These are phyloP conservation scores for Albizia julibrissin DNA, from an alignment of 306 rosid genomes.

Conservation along the genomic window DNA sequence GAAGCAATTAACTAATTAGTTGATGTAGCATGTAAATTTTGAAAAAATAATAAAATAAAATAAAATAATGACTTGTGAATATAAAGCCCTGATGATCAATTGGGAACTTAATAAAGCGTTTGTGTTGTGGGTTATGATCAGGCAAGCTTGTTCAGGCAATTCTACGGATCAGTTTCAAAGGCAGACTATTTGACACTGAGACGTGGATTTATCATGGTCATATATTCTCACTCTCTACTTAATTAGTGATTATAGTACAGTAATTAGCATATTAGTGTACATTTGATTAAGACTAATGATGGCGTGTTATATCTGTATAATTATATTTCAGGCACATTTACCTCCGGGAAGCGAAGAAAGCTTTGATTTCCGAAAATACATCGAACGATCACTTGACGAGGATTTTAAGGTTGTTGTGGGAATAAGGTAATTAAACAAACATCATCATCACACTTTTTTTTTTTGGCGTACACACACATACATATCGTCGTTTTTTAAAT, in stretches of 20 bases:
- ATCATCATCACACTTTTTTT: neutral
- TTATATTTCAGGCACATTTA: slow-evolving; percentile 68
- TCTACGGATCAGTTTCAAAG: slow-evolving; percentile 59
- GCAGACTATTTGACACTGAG: slow-evolving; percentile 76
- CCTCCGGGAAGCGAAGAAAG: slow-evolving; percentile 58
- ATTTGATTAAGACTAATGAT: neutral
- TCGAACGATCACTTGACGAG: slow-evolving; percentile 72
- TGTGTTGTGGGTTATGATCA: slow-evolving; percentile 12
- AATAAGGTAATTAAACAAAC: slow-evolving; percentile 49
- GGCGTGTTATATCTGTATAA: neutral
- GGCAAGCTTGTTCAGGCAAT: slow-evolving; percentile 91
- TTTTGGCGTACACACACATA: neutral
- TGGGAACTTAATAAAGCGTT: neutral
- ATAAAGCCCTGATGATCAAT: no score
- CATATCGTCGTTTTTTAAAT: no score
- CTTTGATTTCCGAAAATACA: slow-evolving; percentile 78
- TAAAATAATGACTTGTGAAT: no score
- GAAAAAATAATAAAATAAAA: no score
- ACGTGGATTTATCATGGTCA: slow-evolving; percentile 83
- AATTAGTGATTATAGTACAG: no score
- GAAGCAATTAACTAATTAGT: no score
- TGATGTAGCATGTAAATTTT: neutral
- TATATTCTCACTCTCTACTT: slow-evolving; percentile 13
- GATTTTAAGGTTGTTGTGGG: slow-evolving; percentile 85
- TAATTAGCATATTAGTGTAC: neutral